A percentile compares a stretch with the other conserved stretches of the same genome.
phyloP scores from a whole-genome alignment of 441 rosid species.

The Gossypium aridum region DNA sequence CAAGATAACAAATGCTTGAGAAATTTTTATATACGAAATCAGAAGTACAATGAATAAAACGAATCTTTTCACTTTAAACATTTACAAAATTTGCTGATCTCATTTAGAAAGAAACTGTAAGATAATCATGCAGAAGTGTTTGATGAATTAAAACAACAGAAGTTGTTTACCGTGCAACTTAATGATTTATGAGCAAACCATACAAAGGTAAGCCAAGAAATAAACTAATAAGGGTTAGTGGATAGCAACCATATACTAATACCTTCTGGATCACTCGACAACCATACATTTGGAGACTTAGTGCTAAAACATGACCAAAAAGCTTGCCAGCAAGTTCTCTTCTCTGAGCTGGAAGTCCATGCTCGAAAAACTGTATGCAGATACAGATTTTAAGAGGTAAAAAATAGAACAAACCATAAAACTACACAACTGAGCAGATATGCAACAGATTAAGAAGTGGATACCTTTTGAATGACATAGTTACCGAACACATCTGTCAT shows the following conservation, averaged over 20 bases:
- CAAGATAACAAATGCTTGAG: background rate
- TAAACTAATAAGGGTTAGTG: background rate
- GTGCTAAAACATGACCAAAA: constrained; percentile 54
- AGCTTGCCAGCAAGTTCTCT: constrained; percentile 68
- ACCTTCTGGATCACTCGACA: constrained; percentile 94
- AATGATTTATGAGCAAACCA: background rate
- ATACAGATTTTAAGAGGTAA: no score
- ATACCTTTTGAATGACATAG: constrained; percentile 90
- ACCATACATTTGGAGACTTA: constrained; percentile 86
- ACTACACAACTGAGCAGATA: background rate
- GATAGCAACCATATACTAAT: constrained; percentile 4
- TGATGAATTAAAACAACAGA: background rate
- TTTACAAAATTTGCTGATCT: background rate
- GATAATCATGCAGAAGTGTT: background rate
- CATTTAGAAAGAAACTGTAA: background rate
- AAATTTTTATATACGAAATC: background rate
- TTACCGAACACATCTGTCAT: constrained; percentile 94
- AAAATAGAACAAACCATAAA: no score
- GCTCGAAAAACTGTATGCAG: constrained; percentile 67
- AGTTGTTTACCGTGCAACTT: background rate
- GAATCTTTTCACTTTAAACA: background rate
- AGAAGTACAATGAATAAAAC: background rate
- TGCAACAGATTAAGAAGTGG: background rate
- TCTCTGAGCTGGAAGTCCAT: constrained; percentile 66
- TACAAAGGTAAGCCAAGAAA: no score